phyloP scores from a whole-genome alignment of 2,329 filamentous ascomycete species.

The Diplodia mutila region DNA sequence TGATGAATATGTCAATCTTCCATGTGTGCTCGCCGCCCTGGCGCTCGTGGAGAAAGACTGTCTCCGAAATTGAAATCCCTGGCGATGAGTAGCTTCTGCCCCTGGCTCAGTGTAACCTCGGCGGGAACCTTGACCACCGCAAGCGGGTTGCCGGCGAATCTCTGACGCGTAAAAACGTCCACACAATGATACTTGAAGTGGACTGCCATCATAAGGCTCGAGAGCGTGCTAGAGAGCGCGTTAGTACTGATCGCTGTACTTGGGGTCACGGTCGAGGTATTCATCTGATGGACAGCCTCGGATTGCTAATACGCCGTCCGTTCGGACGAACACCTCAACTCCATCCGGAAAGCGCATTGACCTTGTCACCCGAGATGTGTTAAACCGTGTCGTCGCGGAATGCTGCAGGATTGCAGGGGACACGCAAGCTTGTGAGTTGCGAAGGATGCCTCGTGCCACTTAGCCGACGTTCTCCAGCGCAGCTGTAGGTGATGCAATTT shows the following conservation, averaged over 20 bases:
- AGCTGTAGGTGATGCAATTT: slow-evolving; percentile 3
- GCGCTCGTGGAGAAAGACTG: slow-evolving; percentile 56
- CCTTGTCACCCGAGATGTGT: slow-evolving; percentile 5
- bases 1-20: slow-evolving; percentile 60
- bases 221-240: not conserved
- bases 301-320: slow-evolving; percentile 6
- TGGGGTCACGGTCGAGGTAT: not conserved
- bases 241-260: not conserved
- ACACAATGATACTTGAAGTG: slow-evolving; percentile 43
- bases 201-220: slow-evolving; percentile 4
- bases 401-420: slow-evolving; percentile 6
- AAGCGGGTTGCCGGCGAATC: slow-evolving; percentile 58
- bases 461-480: not conserved
- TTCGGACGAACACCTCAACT: slow-evolving; percentile 10
- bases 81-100: slow-evolving; percentile 58
- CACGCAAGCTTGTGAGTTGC: not conserved
- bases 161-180: slow-evolving; percentile 55
- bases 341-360: slow-evolving; percentile 14
- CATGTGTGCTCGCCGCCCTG: slow-evolving; percentile 37
- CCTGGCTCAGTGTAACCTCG: slow-evolving; percentile 45
- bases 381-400: not conserved
- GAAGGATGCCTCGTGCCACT: not conserved
- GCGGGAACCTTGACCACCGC: slow-evolving; percentile 57
- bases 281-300: not conserved
- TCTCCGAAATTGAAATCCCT: slow-evolving; percentile 63